These are phyloP conservation scores for Bacterosira constricta DNA, from an alignment of 108 stramenopile species.

Conservation along the genomic window DNA sequence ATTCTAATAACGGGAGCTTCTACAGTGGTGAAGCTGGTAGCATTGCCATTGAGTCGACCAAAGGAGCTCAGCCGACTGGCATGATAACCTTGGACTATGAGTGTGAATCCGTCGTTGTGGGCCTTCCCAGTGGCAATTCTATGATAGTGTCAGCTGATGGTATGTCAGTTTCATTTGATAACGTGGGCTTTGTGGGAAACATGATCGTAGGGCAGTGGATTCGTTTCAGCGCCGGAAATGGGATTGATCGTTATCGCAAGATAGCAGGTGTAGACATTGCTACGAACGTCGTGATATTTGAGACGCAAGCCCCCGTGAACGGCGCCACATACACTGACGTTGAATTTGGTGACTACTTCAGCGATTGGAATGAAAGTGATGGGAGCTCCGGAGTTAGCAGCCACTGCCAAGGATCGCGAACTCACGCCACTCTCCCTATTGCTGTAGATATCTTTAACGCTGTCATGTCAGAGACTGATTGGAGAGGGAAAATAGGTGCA, in stretches of 20 bases:
- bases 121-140: slow-evolving; percentile 14
- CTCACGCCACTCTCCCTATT: slow-evolving; percentile 47
- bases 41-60: slow-evolving; percentile 36
- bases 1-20: slow-evolving; percentile 47
- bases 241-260: slow-evolving; percentile 47
- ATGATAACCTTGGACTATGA: slow-evolving; percentile 68
- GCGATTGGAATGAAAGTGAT: slow-evolving; percentile 58
- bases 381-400: slow-evolving; percentile 62
- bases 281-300: slow-evolving; percentile 17
- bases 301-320: slow-evolving; percentile 24
- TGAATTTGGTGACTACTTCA: slow-evolving; percentile 75
- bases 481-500: slow-evolving; percentile 55
- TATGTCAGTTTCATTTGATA: slow-evolving; percentile 43
- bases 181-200: slow-evolving; percentile 15
- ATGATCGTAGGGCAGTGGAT: slow-evolving; percentile 32
- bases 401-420: slow-evolving; percentile 41
- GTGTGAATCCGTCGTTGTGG: slow-evolving; percentile 58
- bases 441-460: slow-evolving; percentile 27
- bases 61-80: slow-evolving; percentile 76
- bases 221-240: slow-evolving; percentile 51
- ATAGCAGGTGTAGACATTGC: slow-evolving; percentile 34
- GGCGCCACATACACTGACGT: slow-evolving; percentile 56
- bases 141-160: slow-evolving; percentile 46
- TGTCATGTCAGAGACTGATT: slow-evolving; percentile 34
- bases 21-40: slow-evolving; percentile 37